Evolutionary conservation across 2,329 filamentous ascomycete genomes (phyloP), one percentile per base, ranked within the genome.

Genomic region (Aspergillus spinulosporus): DNA sequence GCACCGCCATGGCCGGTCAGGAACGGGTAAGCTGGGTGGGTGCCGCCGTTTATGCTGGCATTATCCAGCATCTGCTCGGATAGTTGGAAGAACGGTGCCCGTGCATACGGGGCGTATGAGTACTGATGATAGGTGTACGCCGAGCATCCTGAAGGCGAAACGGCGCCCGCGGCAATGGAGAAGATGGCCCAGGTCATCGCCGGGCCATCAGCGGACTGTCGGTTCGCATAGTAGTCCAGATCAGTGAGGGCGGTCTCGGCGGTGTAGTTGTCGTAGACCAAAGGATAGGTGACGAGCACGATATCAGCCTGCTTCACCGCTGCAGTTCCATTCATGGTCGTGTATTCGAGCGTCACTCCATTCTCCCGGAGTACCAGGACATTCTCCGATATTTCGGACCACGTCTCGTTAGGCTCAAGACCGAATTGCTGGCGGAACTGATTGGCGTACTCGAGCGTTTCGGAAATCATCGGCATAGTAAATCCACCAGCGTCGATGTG

Each of bases 181-280:
- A 88, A 89, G 7, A 88, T 84, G 7, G 84, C 84, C 69, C 87
- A 90, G 1, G 87, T 89, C 87, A 90, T 90, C 2, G 83, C 87
- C 1, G 87, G 87, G 0, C 87, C 87, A 61, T 88, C 80, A 1
- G 81, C 74, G 1, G 85, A 87, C 70, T 89, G 87, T 54, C 85
- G 86, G 44, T 83, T 83, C 3, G 87, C 86, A 64, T 89, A 89
- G 65, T 88, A 89, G 62, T 88, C 84, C 21, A 89, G 71, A 61
- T 89, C 84, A 31, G 75, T 78, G 46, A 83, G 68, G 11, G 79
- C 80, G 62, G 82, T 68, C 31, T 72, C 62, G 1, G 66, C 78
- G 21, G 69, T 81, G 62, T 82, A 81, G 43, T 83, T 81, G 3
- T 80, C 79, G 29, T 83, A 88, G 54, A 82, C 80, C 1, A 89